phyloP scores from a whole-genome alignment of 345 rosid genomes.

The Salix suchowensis region DNA sequence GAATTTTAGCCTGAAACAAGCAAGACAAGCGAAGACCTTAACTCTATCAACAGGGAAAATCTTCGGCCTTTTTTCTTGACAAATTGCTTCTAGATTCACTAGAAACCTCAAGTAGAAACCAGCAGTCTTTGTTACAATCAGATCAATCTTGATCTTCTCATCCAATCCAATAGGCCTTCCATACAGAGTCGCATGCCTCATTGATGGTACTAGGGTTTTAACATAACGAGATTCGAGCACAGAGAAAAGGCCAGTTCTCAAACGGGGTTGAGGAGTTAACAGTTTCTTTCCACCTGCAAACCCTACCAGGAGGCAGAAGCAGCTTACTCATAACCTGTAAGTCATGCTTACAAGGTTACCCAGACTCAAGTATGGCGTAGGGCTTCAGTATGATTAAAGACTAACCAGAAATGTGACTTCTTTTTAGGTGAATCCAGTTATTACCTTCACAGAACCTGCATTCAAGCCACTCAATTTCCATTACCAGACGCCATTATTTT shows the following conservation, averaged over 20 bases:
- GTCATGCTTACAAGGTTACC: not conserved
- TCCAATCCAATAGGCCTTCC: slow-evolving; percentile 79
- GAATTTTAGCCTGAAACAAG: not conserved
- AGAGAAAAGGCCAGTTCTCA: slow-evolving; percentile 88
- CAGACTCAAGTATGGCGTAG: not conserved
- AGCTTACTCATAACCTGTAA: not conserved
- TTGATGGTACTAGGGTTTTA: slow-evolving; percentile 41
- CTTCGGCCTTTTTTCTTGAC: not conserved
- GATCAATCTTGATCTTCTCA: slow-evolving; percentile 73
- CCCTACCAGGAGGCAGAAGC: not conserved
- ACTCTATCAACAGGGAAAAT: not conserved
- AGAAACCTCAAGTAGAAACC: not conserved
- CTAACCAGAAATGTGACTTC: slow-evolving; percentile 89
- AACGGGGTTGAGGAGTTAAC: slow-evolving; percentile 58
- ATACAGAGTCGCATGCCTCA: slow-evolving; percentile 77
- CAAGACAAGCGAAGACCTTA: not conserved
- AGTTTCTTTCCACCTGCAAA: slow-evolving; percentile 62
- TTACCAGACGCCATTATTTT: slow-evolving; percentile 22
- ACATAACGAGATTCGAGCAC: slow-evolving; percentile 47
- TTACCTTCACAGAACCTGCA: slow-evolving; percentile 73
- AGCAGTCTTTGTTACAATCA: slow-evolving; percentile 32
- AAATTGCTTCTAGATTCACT: not conserved
- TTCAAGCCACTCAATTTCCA: slow-evolving; percentile 55
- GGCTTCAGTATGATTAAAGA: slow-evolving; percentile 3
- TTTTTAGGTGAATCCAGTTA: slow-evolving; percentile 92